These are phyloP conservation scores for Blastobotrys arbuscula DNA, from an alignment of 1,139 yeast species.

Conservation along the genomic window DNA sequence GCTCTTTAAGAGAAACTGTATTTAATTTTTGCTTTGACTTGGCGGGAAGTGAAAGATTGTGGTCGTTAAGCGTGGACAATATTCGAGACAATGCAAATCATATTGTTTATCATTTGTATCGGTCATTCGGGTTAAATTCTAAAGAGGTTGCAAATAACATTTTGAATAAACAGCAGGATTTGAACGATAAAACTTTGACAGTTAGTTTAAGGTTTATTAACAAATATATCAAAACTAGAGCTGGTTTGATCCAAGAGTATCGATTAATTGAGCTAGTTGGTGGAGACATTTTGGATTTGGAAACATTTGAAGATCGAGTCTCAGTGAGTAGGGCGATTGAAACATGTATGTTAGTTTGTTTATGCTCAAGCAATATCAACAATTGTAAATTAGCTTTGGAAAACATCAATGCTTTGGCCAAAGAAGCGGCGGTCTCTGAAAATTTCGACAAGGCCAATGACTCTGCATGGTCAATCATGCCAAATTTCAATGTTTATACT, in stretches of 20 bases:
- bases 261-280: constrained; percentile 27
- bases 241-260: constrained; percentile 24
- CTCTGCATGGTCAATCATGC: constrained; percentile 29
- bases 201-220: constrained; percentile 19
- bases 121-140: constrained; percentile 12
- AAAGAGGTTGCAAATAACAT: constrained; percentile 11
- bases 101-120: constrained; percentile 11
- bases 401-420: constrained; percentile 44
- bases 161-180: constrained; percentile 3
- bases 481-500: constrained; percentile 37
- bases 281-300: constrained; percentile 21
- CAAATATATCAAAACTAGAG: constrained; percentile 21
- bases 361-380: constrained; percentile 55
- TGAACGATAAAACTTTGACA: constrained; percentile 13
- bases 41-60: constrained; percentile 7
- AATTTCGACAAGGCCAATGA: constrained; percentile 21
- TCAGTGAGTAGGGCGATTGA: constrained; percentile 38
- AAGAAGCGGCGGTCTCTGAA: constrained; percentile 35
- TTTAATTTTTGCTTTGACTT: constrained; percentile 12
- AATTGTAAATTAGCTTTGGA: constrained; percentile 49
- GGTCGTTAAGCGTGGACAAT: constrained; percentile 5
- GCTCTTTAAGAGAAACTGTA: constrained; percentile 12
- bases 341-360: constrained; percentile 43
- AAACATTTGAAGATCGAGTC: constrained; percentile 26
- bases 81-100: constrained; percentile 11